These are phyloP conservation scores for Mucor irregularis DNA, from an alignment of 371 early-diverging fungal genomes.

Conservation along the genomic window DNA sequence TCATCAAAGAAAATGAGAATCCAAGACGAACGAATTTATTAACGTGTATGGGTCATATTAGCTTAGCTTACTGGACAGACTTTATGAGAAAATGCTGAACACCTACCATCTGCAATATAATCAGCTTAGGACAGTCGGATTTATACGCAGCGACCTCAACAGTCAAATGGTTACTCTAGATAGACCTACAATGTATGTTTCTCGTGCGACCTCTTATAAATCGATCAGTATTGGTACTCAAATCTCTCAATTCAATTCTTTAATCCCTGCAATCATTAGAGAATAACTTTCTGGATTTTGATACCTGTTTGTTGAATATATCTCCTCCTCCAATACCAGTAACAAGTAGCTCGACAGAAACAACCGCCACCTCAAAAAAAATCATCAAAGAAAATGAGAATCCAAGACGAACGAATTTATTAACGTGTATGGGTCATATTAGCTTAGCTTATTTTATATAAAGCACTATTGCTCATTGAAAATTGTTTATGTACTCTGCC, in stretches of 20 bases:
- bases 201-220: conserved; percentile 12
- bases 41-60: not conserved
- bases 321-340: conserved; percentile 10
- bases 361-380: conserved; percentile 8
- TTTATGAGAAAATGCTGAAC: not conserved
- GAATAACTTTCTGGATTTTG: conserved; percentile 10
- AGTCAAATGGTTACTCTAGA: conserved; percentile 3
- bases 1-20: conserved; percentile 15
- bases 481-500: not conserved
- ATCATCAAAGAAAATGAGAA: conserved; percentile 15
- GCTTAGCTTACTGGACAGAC: not conserved
- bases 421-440: not conserved
- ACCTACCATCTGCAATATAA: not conserved
- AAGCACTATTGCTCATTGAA: not conserved
- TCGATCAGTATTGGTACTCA: conserved; percentile 11
- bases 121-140: conserved; percentile 1
- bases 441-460: not conserved
- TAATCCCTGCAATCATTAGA: conserved; percentile 12
- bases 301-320: conserved; percentile 11
- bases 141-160: conserved; percentile 6
- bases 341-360: conserved; percentile 13
- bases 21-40: not conserved
- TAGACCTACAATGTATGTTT: conserved; percentile 10
- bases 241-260: conserved; percentile 11
- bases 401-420: conserved; percentile 1